Conservation (phyloP, 306 rosid species). For the Spatholobus suberectus region DNA sequence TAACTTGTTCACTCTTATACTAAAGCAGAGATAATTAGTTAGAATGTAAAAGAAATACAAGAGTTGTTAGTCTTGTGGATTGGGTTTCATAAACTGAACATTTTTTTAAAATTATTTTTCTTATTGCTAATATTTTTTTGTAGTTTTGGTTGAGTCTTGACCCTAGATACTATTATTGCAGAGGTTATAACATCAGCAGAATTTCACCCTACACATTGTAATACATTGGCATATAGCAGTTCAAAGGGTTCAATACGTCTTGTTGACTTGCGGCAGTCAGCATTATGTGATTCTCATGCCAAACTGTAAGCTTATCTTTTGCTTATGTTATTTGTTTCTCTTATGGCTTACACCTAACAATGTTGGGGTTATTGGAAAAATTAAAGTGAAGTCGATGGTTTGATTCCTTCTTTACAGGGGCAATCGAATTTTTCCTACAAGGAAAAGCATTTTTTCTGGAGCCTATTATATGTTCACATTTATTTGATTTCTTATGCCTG, state of each 20-base stretch:
- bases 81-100: not conserved
- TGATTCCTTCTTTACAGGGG: not conserved
- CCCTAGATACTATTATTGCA: constrained; percentile 51
- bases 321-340: constrained; percentile 7
- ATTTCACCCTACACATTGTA: constrained; percentile 97
- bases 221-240: constrained; percentile 94
- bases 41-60: not conserved
- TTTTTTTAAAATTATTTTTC: not conserved
- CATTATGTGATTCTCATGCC: constrained; percentile 94
- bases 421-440: not conserved
- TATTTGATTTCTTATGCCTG: constrained; percentile 25
- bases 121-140: not conserved
- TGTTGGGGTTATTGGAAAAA: not conserved
- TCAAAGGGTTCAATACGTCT: constrained; percentile 98
- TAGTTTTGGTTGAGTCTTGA: constrained; percentile 30
- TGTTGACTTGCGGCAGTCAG: constrained; percentile 97
- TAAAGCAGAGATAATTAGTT: constrained; percentile 7
- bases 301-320: constrained; percentile 70
- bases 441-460: constrained; percentile 8
- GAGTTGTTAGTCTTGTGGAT: not conserved
- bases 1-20: not conserved
- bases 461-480: not conserved
- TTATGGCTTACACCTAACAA: not conserved
- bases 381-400: not conserved
- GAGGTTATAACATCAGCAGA: constrained; percentile 99